Conservation (phyloP, 1,284 basidiomycete species). For the Ceratobasidium sp. region DNA sequence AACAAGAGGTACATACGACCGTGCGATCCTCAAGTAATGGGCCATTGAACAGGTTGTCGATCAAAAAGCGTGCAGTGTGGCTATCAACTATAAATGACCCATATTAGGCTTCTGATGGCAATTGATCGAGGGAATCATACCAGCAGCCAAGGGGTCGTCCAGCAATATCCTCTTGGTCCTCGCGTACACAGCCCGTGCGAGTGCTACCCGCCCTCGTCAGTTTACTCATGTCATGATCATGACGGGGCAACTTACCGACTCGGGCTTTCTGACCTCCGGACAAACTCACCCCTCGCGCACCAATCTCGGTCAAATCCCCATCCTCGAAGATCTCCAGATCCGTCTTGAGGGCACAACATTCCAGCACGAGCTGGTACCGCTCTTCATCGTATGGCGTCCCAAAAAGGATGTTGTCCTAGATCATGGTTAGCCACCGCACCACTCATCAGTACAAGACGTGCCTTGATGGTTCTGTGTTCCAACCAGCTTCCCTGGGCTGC, state of each 20-base stretch:
- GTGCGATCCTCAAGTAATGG: conserved; percentile 70
- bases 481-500: conserved; percentile 86
- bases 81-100: conserved; percentile 55
- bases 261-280: conserved; percentile 67
- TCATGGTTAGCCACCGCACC: not conserved
- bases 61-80: conserved; percentile 73
- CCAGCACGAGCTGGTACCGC: conserved; percentile 68
- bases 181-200: conserved; percentile 73
- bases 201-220: conserved; percentile 48
- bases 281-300: conserved; percentile 63
- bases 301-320: conserved; percentile 68
- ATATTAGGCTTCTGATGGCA: not conserved
- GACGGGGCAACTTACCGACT: conserved; percentile 27
- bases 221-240: not conserved
- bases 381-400: conserved; percentile 68
- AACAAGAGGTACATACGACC: conserved; percentile 54
- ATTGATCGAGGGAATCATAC: conserved; percentile 9
- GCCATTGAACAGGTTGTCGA: conserved; percentile 66
- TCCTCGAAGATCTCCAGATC: conserved; percentile 79
- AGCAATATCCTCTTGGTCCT: conserved; percentile 68
- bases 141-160: conserved; percentile 67
- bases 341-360: conserved; percentile 72
- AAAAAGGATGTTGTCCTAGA: conserved; percentile 71
- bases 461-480: conserved; percentile 47
- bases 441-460: not conserved